Evolutionary conservation across 1,284 basidiomycete genomes (phyloP).

Genomic region (Cystobasidiaceae sp.): DNA sequence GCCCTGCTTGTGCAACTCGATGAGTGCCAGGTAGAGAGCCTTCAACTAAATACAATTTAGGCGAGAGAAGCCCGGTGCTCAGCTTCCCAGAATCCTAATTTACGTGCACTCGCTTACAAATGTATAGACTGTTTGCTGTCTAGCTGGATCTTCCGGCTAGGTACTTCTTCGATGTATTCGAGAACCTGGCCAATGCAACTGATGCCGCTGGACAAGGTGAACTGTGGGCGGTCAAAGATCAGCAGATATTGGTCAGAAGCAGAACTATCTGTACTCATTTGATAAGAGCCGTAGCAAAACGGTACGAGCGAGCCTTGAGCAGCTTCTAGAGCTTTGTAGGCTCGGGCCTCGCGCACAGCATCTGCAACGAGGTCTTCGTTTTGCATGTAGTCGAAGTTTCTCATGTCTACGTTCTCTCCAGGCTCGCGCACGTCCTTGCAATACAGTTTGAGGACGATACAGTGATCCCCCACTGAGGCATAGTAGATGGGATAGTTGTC

Average conservation of each 20-base stretch:
- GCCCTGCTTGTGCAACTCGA: not conserved
- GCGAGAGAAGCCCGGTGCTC: not conserved
- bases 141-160: too few species aligned
- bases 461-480: not conserved
- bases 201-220: not conserved
- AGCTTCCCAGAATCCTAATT: too few species aligned
- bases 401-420: not conserved
- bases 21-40: not conserved
- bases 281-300: conserved; percentile 1
- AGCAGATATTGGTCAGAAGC: not conserved
- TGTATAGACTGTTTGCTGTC: not conserved
- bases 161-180: not conserved
- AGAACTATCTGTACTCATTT: not conserved
- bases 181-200: not conserved
- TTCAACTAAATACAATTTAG: not conserved
- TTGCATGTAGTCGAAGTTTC: not conserved
- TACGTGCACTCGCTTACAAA: not conserved
- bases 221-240: not conserved
- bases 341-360: not conserved
- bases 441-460: not conserved
- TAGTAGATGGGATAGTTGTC: not conserved
- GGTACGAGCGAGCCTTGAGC: conserved; percentile 8
- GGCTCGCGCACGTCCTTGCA: not conserved
- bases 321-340: not conserved
- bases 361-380: not conserved